Evolutionary conservation across 345 rosid genomes (phyloP).

Genomic region (Euphorbia lathyris): DNA sequence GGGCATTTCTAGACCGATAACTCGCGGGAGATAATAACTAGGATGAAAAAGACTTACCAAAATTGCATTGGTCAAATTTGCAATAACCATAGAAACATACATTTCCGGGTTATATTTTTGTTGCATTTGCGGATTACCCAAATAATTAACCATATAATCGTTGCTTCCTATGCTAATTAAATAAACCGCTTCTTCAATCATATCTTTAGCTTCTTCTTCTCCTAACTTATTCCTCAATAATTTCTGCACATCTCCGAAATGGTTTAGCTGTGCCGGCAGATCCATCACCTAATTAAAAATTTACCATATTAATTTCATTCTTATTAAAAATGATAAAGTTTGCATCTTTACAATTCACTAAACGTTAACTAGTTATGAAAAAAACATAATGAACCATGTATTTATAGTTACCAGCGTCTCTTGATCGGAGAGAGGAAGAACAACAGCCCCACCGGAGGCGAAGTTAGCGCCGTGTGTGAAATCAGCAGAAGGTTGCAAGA

Average conservation of each 20-base stretch:
- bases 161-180: slow-evolving; percentile 54
- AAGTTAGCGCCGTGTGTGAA: slow-evolving; percentile 38
- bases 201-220: slow-evolving; percentile 22
- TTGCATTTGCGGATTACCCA: slow-evolving; percentile 35
- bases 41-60: slow-evolving; percentile 25
- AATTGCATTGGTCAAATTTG: slow-evolving; percentile 47
- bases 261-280: slow-evolving; percentile 39
- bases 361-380: no score
- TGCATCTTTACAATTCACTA: no score
- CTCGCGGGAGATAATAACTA: no score
- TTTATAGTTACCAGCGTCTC: not conserved
- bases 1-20: no score
- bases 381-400: no score
- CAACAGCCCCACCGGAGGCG: slow-evolving; percentile 54
- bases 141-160: slow-evolving; percentile 48
- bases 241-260: slow-evolving; percentile 35
- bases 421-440: slow-evolving; percentile 41
- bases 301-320: not conserved
- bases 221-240: slow-evolving; percentile 37
- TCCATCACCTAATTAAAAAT: slow-evolving; percentile 32
- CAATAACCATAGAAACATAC: slow-evolving; percentile 42
- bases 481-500: slow-evolving; percentile 37
- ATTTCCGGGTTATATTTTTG: slow-evolving; percentile 32
- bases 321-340: no score
- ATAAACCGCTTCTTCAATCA: slow-evolving; percentile 48